phyloP scores from a whole-genome alignment of 2,329 filamentous ascomycete genomes.

The Monosporascus cannonballus region DNA sequence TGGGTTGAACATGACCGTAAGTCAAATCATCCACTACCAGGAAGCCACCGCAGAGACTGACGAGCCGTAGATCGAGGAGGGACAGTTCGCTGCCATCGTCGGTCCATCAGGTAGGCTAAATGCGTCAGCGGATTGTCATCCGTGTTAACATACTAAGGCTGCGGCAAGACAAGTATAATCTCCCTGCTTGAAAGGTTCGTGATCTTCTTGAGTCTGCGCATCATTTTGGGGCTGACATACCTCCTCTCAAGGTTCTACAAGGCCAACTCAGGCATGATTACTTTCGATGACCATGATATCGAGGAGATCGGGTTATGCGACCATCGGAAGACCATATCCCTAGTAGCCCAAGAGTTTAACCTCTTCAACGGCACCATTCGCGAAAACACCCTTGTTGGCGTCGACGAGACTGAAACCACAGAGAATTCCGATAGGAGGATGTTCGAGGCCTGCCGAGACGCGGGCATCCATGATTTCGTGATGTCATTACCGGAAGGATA shows the following conservation, averaged over 20 bases:
- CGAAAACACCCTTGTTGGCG: slow-evolving; percentile 64
- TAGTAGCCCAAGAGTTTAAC: slow-evolving; percentile 70
- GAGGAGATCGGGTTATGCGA: slow-evolving; percentile 48
- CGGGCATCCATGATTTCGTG: slow-evolving; percentile 67
- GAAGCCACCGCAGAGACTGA: slow-evolving; percentile 3
- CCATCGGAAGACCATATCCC: slow-evolving; percentile 59
- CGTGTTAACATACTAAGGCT: slow-evolving; percentile 27
- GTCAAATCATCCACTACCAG: neutral
- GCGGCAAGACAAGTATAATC: slow-evolving; percentile 69
- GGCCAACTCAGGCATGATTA: slow-evolving; percentile 54
- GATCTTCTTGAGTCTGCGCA: neutral
- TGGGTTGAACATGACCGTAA: slow-evolving; percentile 50
- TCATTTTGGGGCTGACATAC: neutral
- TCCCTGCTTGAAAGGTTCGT: slow-evolving; percentile 49
- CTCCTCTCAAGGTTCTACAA: slow-evolving; percentile 55
- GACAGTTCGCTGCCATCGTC: slow-evolving; percentile 65
- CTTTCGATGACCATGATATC: slow-evolving; percentile 57
- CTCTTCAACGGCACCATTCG: slow-evolving; percentile 56
- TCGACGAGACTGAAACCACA: slow-evolving; percentile 36
- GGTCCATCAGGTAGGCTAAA: slow-evolving; percentile 50
- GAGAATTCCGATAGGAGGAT: slow-evolving; percentile 45
- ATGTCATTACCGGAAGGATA: slow-evolving; percentile 61
- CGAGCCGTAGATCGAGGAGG: slow-evolving; percentile 45
- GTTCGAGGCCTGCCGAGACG: slow-evolving; percentile 48
- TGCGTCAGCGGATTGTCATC: neutral